These are phyloP conservation scores for Wickerhamiella nectarea DNA, from an alignment of 805 yeast genomes.

Conservation along the genomic window DNA sequence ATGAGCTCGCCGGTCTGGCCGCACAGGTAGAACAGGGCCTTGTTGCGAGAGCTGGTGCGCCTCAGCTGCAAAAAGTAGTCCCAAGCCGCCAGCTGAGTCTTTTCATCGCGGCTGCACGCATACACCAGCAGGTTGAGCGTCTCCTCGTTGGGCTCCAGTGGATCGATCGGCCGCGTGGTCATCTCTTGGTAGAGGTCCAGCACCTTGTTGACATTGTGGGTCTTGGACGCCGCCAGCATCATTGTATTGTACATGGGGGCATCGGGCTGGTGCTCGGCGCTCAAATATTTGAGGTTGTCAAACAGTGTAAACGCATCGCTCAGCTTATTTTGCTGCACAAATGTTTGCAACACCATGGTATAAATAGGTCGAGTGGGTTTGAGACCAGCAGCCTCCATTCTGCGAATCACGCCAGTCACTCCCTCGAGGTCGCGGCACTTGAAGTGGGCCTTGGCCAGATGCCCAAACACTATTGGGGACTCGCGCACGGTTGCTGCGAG, in stretches of 20 bases:
- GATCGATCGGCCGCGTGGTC: constrained; percentile 26
- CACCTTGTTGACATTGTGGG: constrained; percentile 56
- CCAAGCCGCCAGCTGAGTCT: constrained; percentile 55
- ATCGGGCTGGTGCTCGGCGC: constrained; percentile 54
- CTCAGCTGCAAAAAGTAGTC: constrained; percentile 53
- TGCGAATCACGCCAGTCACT: constrained; percentile 17
- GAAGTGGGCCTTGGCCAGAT: constrained; percentile 24
- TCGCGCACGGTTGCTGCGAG: constrained; percentile 17
- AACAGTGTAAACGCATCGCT: constrained; percentile 59
- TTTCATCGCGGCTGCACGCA: constrained; percentile 46
- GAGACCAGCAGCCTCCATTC: constrained; percentile 18
- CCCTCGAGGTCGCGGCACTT: constrained; percentile 19
- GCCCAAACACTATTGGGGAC: constrained; percentile 22
- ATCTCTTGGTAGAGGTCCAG: constrained; percentile 66
- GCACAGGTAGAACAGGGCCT: constrained; percentile 62
- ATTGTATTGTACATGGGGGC: constrained; percentile 54
- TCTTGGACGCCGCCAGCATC: constrained; percentile 49
- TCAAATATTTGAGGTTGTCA: constrained; percentile 72
- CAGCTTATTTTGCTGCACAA: constrained; percentile 37
- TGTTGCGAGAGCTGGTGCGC: constrained; percentile 29
- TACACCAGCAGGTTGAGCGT: constrained; percentile 47
- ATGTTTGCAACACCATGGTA: constrained; percentile 46
- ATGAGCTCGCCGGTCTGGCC: constrained; percentile 67
- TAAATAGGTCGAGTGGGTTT: constrained; percentile 29
- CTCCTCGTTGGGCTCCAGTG: constrained; percentile 31